Evolutionary conservation across 192 early-diverging fungal genomes (phyloP).

Genomic region (Coemansia sp.): DNA sequence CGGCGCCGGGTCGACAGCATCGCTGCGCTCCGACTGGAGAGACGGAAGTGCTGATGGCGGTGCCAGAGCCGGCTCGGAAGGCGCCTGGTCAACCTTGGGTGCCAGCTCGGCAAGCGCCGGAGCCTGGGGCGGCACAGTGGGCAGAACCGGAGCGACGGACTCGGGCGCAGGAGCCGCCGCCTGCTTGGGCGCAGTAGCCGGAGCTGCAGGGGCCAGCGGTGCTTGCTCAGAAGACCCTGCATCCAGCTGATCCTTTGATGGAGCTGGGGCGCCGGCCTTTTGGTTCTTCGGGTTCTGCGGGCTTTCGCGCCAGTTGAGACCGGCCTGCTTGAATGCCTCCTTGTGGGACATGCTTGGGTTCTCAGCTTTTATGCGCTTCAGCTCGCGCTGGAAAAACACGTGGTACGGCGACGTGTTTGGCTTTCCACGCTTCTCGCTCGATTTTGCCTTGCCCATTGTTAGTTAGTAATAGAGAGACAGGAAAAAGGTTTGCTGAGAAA

Average conservation of each 20-base stretch:
- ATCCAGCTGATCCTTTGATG: neutral
- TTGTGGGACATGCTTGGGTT: conserved; percentile 44
- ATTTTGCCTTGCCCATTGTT: conserved; percentile 14
- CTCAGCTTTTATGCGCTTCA: conserved; percentile 40
- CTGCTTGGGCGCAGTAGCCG: neutral
- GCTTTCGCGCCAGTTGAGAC: conserved; percentile 42
- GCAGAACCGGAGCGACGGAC: too few species aligned
- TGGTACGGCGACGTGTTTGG: conserved; percentile 21
- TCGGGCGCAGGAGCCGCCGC: conserved; percentile 5
- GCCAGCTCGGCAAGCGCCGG: too few species aligned
- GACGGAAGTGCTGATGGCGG: too few species aligned
- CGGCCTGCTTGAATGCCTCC: conserved; percentile 48
- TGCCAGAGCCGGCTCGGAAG: too few species aligned
- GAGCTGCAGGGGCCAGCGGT: neutral
- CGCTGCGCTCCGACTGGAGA: too few species aligned
- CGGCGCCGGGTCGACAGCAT: too few species aligned
- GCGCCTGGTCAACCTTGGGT: too few species aligned
- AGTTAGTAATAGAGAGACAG: neutral
- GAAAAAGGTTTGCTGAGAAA: neutral
- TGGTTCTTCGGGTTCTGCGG: conserved; percentile 42
- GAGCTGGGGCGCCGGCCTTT: neutral
- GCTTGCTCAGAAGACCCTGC: conserved; percentile 1
- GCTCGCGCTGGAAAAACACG: conserved; percentile 37
- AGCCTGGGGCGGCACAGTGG: too few species aligned
- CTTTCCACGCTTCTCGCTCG: conserved; percentile 21